Percentiles rank a stretch among this genome's conserved stretches.
phyloP scores from a whole-genome alignment of 78 protist genomes.

The Mantamonas sphyraenae region DNA sequence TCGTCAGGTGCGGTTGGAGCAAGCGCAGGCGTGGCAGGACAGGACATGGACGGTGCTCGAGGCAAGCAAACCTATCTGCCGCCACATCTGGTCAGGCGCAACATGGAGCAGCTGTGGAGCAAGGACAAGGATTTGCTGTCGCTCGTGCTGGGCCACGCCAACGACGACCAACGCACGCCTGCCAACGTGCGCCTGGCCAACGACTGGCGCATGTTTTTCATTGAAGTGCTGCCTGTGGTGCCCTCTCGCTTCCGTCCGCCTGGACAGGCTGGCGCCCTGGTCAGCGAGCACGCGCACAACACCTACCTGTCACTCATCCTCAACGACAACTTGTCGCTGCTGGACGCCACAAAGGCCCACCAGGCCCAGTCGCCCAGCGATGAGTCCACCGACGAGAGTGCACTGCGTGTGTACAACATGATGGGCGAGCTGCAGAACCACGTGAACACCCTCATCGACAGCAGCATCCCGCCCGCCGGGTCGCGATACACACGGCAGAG shows the following conservation, averaged over 20 bases:
- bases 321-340: background rate
- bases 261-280: background rate
- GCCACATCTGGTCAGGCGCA: too few relatives aligned
- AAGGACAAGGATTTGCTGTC: too few relatives aligned
- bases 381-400: too few relatives aligned
- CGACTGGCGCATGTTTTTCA: constrained; percentile 27
- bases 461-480: background rate
- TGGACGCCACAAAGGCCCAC: too few relatives aligned
- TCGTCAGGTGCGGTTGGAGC: background rate
- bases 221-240: constrained; percentile 45
- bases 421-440: constrained; percentile 51
- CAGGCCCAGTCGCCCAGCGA: too few relatives aligned
- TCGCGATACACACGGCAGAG: background rate
- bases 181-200: too few relatives aligned
- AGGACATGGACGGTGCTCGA: too few relatives aligned
- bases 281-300: constrained; percentile 48
- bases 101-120: too few relatives aligned
- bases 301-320: background rate
- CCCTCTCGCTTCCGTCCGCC: constrained; percentile 66
- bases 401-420: too few relatives aligned
- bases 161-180: too few relatives aligned
- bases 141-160: too few relatives aligned
- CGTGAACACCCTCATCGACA: constrained; percentile 63
- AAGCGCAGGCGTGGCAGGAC: background rate
- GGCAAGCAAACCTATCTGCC: too few relatives aligned